These are phyloP conservation scores for Pythium chondricola DNA, from an alignment of 352 stramenopile genomes.

Conservation along the genomic window DNA sequence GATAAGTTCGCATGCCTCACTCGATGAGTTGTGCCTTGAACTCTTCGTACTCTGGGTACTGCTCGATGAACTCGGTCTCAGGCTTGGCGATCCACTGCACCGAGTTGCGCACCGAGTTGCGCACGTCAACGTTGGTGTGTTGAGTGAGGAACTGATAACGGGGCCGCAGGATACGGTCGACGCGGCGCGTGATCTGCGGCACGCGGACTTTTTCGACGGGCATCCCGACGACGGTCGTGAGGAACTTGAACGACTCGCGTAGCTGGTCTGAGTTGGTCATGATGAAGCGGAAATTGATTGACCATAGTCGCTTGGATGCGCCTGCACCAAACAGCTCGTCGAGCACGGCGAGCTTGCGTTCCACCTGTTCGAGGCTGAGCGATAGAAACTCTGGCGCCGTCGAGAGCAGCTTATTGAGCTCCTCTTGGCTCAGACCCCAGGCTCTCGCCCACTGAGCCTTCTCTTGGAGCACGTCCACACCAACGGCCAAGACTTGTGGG, in stretches of 20 bases:
- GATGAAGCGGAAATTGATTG: constrained; percentile 29
- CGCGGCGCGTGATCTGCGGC: constrained; percentile 33
- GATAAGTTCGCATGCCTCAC: too few species aligned
- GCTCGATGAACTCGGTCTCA: constrained; percentile 22
- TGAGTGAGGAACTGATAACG: constrained; percentile 45
- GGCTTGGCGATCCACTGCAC: constrained; percentile 31
- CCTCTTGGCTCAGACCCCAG: constrained; percentile 25
- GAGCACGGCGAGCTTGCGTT: constrained; percentile 33
- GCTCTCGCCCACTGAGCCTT: constrained; percentile 28
- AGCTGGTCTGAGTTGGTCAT: constrained; percentile 45
- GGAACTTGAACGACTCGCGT: constrained; percentile 30
- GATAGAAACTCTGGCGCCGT: constrained; percentile 34
- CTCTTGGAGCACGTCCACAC: constrained; percentile 23
- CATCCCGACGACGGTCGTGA: constrained; percentile 29
- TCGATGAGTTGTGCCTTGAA: too few species aligned
- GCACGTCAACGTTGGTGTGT: constrained; percentile 7
- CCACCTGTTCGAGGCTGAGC: constrained; percentile 27
- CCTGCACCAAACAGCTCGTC: constrained; percentile 35
- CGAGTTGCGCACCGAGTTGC: constrained; percentile 2
- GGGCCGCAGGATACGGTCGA: constrained; percentile 31
- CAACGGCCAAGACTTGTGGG: constrained; percentile 35
- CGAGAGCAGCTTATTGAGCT: constrained; percentile 28
- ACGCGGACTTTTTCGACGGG: constrained; percentile 22
- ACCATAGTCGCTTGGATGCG: constrained; percentile 16
- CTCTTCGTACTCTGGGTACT: constrained; percentile 23